Evolutionary conservation across 73 alveolate species (phyloP).

Genomic region (Symbiodinium pilosum): DNA sequence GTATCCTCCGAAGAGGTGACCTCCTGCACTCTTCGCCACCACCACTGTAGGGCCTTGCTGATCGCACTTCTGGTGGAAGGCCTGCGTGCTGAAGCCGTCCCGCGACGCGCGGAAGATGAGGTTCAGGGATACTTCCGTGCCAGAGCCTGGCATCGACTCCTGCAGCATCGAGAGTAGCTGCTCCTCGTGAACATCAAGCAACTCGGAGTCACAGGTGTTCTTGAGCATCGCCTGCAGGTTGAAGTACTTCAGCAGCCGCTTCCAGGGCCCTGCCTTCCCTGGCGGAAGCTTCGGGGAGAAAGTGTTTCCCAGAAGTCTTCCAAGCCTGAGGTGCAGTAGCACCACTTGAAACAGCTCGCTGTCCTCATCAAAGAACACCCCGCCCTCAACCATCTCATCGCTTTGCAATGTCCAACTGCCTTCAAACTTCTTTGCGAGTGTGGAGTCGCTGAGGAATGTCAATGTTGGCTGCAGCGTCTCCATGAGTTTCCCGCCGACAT

Average conservation of each 20-base stretch:
- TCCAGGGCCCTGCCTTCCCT: conserved; percentile 14
- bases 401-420: conserved; percentile 20
- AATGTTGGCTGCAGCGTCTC: neutral
- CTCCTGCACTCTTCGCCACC: neutral
- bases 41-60: neutral
- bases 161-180: neutral
- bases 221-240: conserved; percentile 15
- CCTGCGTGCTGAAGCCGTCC: conserved; percentile 1
- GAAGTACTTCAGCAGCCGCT: conserved; percentile 11
- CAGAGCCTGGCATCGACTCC: neutral
- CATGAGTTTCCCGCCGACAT: neutral
- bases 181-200: neutral
- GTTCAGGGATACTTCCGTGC: neutral
- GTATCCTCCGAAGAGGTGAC: conserved; percentile 2
- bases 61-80: conserved; percentile 18
- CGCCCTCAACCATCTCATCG: conserved; percentile 34
- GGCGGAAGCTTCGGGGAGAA: neutral
- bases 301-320: neutral
- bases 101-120: conserved; percentile 6
- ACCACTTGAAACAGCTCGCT: neutral
- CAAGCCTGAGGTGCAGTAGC: conserved; percentile 19
- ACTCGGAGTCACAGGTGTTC: neutral
- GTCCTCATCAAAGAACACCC: conserved; percentile 37
- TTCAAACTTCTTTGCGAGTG: neutral
- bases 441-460: neutral